phyloP scores from a whole-genome alignment of 176 grass and related monocot genomes.

The Hyparrhenia diplandra region DNA sequence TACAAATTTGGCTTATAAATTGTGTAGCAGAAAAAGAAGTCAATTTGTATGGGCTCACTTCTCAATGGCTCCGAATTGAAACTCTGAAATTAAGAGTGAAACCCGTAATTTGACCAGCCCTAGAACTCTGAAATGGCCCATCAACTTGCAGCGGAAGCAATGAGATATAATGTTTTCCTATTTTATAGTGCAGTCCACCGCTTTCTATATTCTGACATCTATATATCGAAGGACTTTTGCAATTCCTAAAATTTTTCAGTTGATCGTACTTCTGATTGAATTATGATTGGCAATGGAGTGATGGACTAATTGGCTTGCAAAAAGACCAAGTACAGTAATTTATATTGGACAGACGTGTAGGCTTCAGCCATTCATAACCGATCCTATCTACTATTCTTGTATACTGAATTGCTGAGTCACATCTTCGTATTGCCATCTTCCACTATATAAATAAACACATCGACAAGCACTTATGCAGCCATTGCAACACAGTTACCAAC shows the following conservation, averaged over 20 bases:
- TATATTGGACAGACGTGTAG: background rate
- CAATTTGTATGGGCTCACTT: too few species aligned
- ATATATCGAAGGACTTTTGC: background rate
- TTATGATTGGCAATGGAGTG: background rate
- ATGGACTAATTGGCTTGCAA: background rate
- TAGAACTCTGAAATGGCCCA: background rate
- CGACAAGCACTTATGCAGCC: background rate
- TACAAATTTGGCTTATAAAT: background rate
- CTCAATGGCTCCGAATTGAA: background rate
- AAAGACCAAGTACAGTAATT: background rate
- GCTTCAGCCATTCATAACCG: background rate
- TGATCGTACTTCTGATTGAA: background rate
- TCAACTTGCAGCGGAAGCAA: background rate
- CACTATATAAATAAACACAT: slow-evolving; percentile 4
- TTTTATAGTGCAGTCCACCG: background rate
- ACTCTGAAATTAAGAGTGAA: background rate
- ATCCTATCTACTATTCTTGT: background rate
- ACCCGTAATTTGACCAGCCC: background rate
- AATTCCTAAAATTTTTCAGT: background rate
- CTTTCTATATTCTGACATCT: background rate
- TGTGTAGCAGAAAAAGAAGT: too few species aligned
- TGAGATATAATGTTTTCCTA: background rate
- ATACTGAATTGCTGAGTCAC: too few species aligned
- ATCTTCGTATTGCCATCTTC: background rate
- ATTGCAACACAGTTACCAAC: too few species aligned